Evolutionary conservation across 331 rosid species (phyloP), one percentile per base, ranked within the genome.

Genomic region (Prunus yedoensis): DNA sequence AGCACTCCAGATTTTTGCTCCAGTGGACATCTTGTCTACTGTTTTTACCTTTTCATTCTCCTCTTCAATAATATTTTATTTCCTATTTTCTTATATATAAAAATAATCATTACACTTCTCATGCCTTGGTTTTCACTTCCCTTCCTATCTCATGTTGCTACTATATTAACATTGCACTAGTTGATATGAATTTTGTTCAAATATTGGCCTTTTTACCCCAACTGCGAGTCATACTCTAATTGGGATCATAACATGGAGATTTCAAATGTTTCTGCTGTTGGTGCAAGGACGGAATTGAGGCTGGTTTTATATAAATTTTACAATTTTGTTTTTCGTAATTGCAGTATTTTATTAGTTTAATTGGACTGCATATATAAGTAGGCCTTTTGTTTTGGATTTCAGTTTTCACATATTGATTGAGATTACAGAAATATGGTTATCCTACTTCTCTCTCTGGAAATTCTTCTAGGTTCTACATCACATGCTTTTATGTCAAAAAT

Each of bases 401-500:
- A 5, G 56, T 72, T 49, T 57, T 72, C 18, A 18, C 43, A 57
- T 72, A 49, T 23, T 59, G 15, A 57, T 72, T 27, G 18, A 72
- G 67, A 38, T 71, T 15, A 13, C 50, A 7, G 65, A 32, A 35
- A 30, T 12, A 20, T 59, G 18, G 62, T 69, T 32, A 16, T n/a
- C 21, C 2, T 10, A n/a, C 17, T 18, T 25, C 35, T 3, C 76
- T 12, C 35, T 64, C 43, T 46, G 27, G 66, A 21, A 62, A 52
- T 18, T 32, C 74, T 41, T 69, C 15, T 30, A 51, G 60, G 27
- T 12, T 46, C 41, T 8, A 15, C 32, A 52, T 70, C 61, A 18
- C 4, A 4, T 75, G 41, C 49, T 17, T 56, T 79, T 23, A 49
- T 52, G 68, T 63, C 35, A 82, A 73, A 83, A 20, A 77, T 57